Base-by-base conservation (phyloP, 139 green algal species). In the Nannochloris sp. region DNA sequence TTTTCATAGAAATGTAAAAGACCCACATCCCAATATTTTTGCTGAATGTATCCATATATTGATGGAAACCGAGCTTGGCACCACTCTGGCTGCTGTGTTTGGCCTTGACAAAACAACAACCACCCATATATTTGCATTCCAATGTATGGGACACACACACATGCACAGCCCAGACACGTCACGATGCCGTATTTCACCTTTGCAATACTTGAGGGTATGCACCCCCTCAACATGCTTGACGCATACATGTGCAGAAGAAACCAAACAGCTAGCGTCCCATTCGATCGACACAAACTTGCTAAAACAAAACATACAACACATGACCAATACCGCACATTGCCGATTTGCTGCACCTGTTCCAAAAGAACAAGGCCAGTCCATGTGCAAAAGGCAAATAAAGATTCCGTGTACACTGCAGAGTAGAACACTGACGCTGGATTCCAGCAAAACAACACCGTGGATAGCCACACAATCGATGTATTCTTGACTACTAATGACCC, bases 341-440 rank as follows among this genome's bases (percentile, higher is more conserved):
- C 2, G 51, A 62, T 61, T 62, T 65, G n/a, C 60, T 46, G 9
- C 50, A 8, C 36, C 5, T 6, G 3, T 59, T 63, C 14, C 68
- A 59, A 36, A 73, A 63, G 55, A 78, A 82, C 37, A 91, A 58
- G 2, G 69, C 87, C 2, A 60, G 43, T 40, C 20, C 91, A 84
- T 31, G 76, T 87, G 44, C 77, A 55, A 1, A 69, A 44, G 1
- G 73, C 74, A 72, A 94, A 97, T 1, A 89, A 43, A 6, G 74
- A 70, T 67, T 97, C 91, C 2, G 89, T 89, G 77, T 97, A 97
- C 13, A 74, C 59, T 4, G 77, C 82, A 3, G 83, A 82, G 49
- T 89, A 79, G 80, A 96, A 95, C 1, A 90, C 76, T 5, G 78
- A 85, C 9, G 90, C 86, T 23, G 91, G 89, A 50, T 83, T 88